Evolutionary conservation across 768 basidiomycete species (phyloP).

Genomic region (Pluteus cervinus): DNA sequence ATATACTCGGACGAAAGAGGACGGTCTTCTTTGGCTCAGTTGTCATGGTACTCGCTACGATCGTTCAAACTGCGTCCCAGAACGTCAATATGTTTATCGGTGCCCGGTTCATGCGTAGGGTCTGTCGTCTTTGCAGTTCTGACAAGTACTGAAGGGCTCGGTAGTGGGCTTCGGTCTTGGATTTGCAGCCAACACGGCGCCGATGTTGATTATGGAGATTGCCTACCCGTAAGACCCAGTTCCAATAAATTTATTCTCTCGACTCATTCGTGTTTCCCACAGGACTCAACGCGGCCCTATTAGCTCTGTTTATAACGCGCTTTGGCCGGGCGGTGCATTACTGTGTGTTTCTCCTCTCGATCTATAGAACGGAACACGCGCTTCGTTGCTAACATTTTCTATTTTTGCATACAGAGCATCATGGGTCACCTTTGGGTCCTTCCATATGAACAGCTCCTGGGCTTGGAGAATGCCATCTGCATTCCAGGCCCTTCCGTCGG

Average conservation of each 20-base stretch:
- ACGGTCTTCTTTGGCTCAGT: conserved; percentile 45
- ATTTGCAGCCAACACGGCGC: conserved; percentile 14
- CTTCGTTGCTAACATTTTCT: background rate
- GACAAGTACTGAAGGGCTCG: too few relatives aligned
- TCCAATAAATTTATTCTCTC: too few relatives aligned
- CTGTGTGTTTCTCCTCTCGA: conserved; percentile 49
- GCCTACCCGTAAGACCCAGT: too few relatives aligned
- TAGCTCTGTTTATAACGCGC: conserved; percentile 65
- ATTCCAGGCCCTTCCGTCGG: conserved; percentile 55
- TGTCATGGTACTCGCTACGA: conserved; percentile 44
- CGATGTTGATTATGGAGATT: conserved; percentile 16
- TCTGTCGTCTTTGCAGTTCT: too few relatives aligned
- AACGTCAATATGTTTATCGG: conserved; percentile 53
- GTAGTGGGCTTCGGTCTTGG: conserved; percentile 16
- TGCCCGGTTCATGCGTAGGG: conserved; percentile 32
- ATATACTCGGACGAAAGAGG: conserved; percentile 43
- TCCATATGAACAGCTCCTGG: conserved; percentile 53
- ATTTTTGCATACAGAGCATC: conserved; percentile 37
- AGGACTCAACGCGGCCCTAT: conserved; percentile 65
- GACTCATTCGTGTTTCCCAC: too few relatives aligned
- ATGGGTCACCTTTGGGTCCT: conserved; percentile 72
- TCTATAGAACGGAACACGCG: too few relatives aligned
- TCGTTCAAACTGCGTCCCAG: conserved; percentile 45
- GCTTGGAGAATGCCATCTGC: conserved; percentile 72
- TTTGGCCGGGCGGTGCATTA: conserved; percentile 71